These are phyloP conservation scores for Toxoplasma gondii DNA, from an alignment of 169 alveolate genomes.

Conservation along the genomic window DNA sequence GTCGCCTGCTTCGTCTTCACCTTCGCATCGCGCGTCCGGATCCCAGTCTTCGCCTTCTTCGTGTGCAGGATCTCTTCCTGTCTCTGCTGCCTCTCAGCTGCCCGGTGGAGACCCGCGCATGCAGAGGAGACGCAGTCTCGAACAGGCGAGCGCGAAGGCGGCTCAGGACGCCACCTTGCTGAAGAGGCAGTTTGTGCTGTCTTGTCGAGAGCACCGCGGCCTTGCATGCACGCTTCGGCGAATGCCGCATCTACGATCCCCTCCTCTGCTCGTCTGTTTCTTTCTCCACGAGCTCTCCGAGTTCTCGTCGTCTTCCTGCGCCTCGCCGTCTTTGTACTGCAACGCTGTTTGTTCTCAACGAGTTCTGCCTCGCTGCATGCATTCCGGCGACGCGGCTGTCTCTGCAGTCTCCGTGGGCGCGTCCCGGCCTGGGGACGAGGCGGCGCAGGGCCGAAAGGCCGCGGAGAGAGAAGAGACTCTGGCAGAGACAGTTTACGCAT, in stretches of 20 bases:
- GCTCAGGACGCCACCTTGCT: not conserved
- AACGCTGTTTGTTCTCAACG: not conserved
- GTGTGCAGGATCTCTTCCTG: no score
- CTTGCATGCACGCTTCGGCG: not conserved
- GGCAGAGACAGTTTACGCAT: no score
- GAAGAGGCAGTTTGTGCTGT: not conserved
- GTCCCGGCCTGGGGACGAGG: no score
- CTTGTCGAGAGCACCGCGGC: not conserved
- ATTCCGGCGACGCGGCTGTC: no score
- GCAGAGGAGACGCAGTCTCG: no score
- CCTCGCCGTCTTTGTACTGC: not conserved
- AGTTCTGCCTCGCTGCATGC: no score
- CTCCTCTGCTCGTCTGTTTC: constrained; percentile 28
- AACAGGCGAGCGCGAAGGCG: no score
- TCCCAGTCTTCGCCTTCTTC: not conserved
- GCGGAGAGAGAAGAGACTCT: no score
- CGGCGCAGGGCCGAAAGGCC: no score
- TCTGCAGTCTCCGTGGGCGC: no score
- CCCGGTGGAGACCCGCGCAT: no score
- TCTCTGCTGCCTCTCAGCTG: no score
- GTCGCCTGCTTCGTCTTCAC: not conserved
- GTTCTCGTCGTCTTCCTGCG: not conserved
- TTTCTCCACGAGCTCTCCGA: constrained; percentile 1
- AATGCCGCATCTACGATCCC: constrained; percentile 63
- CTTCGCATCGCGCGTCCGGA: not conserved